Evolutionary conservation across 2,329 filamentous ascomycete species (phyloP).

Genomic region (Trichoderma breve): DNA sequence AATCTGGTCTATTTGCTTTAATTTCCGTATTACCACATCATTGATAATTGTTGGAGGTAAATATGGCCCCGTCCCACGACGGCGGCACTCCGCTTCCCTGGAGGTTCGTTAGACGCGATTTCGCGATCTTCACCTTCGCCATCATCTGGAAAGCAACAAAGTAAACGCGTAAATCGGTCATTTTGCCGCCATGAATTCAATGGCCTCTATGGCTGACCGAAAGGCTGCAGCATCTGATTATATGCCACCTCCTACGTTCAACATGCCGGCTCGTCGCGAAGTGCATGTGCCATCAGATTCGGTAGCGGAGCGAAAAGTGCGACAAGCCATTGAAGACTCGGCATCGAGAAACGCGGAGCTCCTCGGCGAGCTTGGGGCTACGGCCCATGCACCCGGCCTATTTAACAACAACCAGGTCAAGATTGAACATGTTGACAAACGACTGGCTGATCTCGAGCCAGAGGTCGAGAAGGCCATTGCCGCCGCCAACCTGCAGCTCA

Average conservation of each 20-base stretch:
- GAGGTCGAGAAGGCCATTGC: constrained; percentile 14
- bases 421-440: constrained; percentile 13
- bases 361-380: constrained; percentile 12
- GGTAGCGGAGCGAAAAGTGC: constrained; percentile 7
- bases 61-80: not conserved
- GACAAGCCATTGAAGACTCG: constrained; percentile 31
- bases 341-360: constrained; percentile 16
- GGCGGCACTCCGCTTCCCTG: not conserved
- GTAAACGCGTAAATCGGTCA: not conserved
- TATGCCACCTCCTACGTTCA: not conserved
- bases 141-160: not conserved
- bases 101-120: not conserved
- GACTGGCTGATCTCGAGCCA: constrained; percentile 11
- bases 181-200: not conserved
- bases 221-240: not conserved
- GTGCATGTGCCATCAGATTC: not conserved
- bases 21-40: not conserved
- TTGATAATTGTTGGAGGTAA: not conserved
- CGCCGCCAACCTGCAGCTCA: constrained; percentile 10
- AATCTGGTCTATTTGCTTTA: not conserved
- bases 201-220: not conserved
- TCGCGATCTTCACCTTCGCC: not conserved
- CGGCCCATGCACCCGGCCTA: constrained; percentile 2
- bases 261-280: not conserved
- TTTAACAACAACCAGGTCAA: constrained; percentile 14